phyloP scores from a whole-genome alignment of 352 stramenopile genomes.

The Phytophthora fragariae region DNA sequence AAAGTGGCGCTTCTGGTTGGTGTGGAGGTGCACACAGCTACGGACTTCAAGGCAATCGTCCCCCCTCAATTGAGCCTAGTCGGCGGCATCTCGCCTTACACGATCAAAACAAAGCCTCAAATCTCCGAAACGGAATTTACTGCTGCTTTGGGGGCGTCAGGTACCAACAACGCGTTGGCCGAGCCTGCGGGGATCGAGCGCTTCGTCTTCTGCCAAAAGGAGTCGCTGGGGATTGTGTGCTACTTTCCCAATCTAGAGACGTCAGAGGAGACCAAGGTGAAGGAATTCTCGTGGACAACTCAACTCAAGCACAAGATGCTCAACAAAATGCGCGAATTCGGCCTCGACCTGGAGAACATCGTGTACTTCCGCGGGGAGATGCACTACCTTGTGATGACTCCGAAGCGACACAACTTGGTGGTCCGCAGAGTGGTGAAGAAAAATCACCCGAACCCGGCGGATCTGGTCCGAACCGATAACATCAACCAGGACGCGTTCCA shows the following conservation, averaged over 20 bases:
- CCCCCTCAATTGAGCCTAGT: neutral
- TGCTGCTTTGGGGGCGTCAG: neutral
- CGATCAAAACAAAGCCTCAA: neutral
- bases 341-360: neutral
- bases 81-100: neutral
- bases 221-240: neutral
- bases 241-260: neutral
- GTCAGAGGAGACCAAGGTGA: neutral
- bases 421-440: neutral
- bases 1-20: neutral
- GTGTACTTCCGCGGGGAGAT: slow-evolving; percentile 1
- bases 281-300: slow-evolving; percentile 1
- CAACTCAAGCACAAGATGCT: slow-evolving; percentile 1
- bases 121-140: neutral
- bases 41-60: neutral
- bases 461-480: neutral
- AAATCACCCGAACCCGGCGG: neutral
- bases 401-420: neutral
- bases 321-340: neutral
- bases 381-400: neutral
- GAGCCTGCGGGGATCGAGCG: neutral
- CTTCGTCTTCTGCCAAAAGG: neutral
- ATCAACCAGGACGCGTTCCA: neutral
- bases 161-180: neutral
- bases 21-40: neutral